These are phyloP conservation scores for Pichia sp. DNA, from an alignment of 1,139 yeast species.

Conservation along the genomic window DNA sequence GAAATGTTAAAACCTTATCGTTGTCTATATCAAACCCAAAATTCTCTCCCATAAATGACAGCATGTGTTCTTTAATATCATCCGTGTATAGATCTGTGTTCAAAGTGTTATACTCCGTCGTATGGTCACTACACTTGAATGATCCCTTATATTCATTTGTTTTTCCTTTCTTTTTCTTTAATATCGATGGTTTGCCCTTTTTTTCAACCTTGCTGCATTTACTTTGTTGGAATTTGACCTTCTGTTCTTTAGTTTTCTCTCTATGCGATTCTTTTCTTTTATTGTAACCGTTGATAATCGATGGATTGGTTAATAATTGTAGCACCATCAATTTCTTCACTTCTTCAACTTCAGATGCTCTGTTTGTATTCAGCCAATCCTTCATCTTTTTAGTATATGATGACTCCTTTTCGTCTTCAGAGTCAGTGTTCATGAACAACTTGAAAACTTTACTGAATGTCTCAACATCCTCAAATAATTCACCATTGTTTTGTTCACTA, in stretches of 20 bases:
- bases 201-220: not conserved
- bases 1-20: conserved; percentile 22
- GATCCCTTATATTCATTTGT: not conserved
- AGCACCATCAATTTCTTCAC: conserved; percentile 26
- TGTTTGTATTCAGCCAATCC: conserved; percentile 6
- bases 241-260: not conserved
- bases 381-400: conserved; percentile 14
- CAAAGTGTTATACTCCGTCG: not conserved
- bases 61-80: conserved; percentile 19
- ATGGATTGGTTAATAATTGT: conserved; percentile 28
- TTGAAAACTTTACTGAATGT: conserved; percentile 24
- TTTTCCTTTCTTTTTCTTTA: not conserved
- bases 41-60: conserved; percentile 24
- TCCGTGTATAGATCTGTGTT: not conserved
- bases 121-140: not conserved
- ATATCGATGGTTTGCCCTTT: not conserved
- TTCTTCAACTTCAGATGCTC: conserved; percentile 15
- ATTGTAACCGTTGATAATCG: conserved; percentile 14
- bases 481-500: conserved; percentile 32
- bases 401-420: not conserved
- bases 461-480: conserved; percentile 29
- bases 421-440: conserved; percentile 18
- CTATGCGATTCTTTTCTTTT: not conserved
- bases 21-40: conserved; percentile 23
- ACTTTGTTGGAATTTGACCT: not conserved